A percentile compares a stretch with the other conserved stretches of the same genome.
These are phyloP conservation scores for Exophiala viscosa DNA, from an alignment of 2,329 filamentous ascomycete species.

Conservation along the genomic window DNA sequence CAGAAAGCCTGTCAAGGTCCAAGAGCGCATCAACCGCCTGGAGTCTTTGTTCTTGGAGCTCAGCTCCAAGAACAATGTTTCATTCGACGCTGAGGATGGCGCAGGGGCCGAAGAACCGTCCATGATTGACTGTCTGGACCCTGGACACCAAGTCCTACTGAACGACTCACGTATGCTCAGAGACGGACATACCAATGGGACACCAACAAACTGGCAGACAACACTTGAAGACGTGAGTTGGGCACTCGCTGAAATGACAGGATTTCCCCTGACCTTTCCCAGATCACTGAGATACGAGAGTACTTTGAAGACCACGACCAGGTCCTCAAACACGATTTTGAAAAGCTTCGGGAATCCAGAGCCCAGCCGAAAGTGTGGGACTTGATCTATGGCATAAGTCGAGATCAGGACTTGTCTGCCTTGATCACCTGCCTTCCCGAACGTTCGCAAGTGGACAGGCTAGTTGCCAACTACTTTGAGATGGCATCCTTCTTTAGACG, in stretches of 20 bases:
- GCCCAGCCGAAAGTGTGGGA: not conserved
- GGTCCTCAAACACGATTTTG: not conserved
- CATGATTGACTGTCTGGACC: not conserved
- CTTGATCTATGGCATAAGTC: not conserved
- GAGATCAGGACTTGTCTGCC: not conserved
- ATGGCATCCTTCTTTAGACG: constrained; percentile 1
- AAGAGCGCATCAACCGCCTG: constrained; percentile 3
- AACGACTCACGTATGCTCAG: not conserved
- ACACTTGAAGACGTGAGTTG: not conserved
- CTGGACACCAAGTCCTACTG: not conserved
- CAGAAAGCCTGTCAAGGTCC: not conserved
- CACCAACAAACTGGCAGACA: not conserved
- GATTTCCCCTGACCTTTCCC: not conserved
- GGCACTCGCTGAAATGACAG: not conserved
- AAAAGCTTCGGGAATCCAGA: not conserved
- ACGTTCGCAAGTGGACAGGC: not conserved
- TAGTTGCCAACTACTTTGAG: not conserved
- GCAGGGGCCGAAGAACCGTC: too few relatives aligned
- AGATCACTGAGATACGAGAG: not conserved
- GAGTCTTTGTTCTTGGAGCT: not conserved
- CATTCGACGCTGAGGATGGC: not conserved
- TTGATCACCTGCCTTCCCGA: constrained; percentile 1
- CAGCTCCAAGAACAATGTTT: not conserved
- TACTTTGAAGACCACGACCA: constrained; percentile 1
- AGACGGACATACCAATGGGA: not conserved